Evolutionary conservation across 202 grass and related monocot species (phyloP), one percentile per base, ranked within the genome.

Genomic region (Dendrocalamus latiflorus): DNA sequence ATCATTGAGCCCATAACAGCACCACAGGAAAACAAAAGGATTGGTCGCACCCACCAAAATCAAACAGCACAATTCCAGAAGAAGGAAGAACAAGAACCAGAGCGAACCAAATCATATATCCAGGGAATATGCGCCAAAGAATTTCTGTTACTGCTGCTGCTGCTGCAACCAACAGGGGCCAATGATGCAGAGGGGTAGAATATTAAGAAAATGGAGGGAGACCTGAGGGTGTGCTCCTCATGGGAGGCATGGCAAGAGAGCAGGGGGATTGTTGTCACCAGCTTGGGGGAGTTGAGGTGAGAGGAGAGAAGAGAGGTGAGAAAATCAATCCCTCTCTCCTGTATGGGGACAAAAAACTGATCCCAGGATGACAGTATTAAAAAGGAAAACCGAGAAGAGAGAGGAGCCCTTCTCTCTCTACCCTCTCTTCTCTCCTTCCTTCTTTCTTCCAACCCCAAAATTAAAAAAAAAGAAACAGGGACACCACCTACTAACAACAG

Each of bases 171-270:
- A 81, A 61, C 83, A 76, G 74, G 30, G 41, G 55, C n/a, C 66
- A 87, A 77, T 86, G 83, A 86, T 84, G 76, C 81, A 61, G 63
- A 44, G 48, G 55, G 24, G n/a, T 74, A 86, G 74, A 87, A 84
- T 57, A 90, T 84, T 78, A 53, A 50, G 78, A 24, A 72, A 72
- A 81, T 70, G 48, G 59, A 74, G 47, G 62, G 53, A 77, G 81
- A 92, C 91, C 91, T 97, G 93, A 86, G 68, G 84, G 82, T 73
- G 88, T 77, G 90, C 84, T 88, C 86, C 92, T 88, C 86, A 75
- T 89, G 92, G 90, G 88, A 80, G 82, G 65, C 86, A 89, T 76
- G 76, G 72, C 81, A 85, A 67, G 72, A 58, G 58, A 78, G 85
- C 78, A 85, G 56, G 34, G 72, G n/a, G n/a, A 89, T 79, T 89